These are phyloP conservation scores for Tuber aestivum DNA, from an alignment of 495 filamentous ascomycete genomes.

Conservation along the genomic window DNA sequence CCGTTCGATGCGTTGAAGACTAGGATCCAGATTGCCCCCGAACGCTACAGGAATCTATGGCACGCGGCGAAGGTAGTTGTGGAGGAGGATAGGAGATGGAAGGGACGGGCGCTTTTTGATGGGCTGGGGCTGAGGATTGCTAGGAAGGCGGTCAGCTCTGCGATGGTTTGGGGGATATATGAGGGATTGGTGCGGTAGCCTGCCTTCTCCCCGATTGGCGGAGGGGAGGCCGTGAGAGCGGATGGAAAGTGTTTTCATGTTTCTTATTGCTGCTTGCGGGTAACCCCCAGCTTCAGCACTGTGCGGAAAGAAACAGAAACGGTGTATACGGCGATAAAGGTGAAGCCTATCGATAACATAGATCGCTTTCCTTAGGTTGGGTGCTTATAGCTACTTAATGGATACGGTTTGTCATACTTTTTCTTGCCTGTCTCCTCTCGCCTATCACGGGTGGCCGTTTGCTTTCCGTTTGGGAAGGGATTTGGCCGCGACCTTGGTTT, in stretches of 20 bases:
- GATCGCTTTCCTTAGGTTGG: neutral
- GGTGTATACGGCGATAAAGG: neutral
- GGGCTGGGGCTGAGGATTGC: slow-evolving; percentile 82
- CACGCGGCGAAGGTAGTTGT: slow-evolving; percentile 69
- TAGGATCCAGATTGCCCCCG: slow-evolving; percentile 81
- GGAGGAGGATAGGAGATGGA: slow-evolving; percentile 53
- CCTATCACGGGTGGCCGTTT: neutral
- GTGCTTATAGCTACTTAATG: neutral
- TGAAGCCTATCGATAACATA: neutral
- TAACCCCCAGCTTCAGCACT: neutral
- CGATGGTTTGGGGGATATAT: slow-evolving; percentile 93
- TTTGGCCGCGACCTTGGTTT: neutral
- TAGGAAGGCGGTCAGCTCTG: slow-evolving; percentile 84
- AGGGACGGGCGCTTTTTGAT: slow-evolving; percentile 66
- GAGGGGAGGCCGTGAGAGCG: neutral
- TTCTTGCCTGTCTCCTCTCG: neutral
- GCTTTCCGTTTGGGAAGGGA: neutral
- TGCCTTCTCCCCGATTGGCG: neutral
- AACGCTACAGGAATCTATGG: slow-evolving; percentile 76
- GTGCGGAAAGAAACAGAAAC: neutral
- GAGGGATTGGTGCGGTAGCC: slow-evolving; percentile 76
- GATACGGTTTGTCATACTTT: neutral
- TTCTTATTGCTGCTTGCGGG: neutral
- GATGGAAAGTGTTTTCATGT: neutral
- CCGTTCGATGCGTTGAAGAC: slow-evolving; percentile 97